Evolutionary conservation across 2,329 filamentous ascomycete genomes (phyloP).

Genomic region (Fusarium sp.): DNA sequence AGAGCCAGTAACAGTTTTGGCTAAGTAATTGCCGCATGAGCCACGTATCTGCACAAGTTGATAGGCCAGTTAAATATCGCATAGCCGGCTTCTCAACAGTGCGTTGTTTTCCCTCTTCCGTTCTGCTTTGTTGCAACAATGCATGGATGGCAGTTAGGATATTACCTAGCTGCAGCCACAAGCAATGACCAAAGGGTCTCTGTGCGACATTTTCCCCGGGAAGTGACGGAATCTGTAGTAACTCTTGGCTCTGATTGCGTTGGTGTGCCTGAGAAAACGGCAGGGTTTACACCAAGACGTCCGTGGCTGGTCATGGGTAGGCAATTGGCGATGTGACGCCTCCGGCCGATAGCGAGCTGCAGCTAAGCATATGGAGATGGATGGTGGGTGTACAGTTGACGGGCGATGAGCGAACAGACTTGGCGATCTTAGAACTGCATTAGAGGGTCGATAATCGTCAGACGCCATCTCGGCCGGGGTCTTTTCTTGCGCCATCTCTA

Average conservation of each 20-base stretch:
- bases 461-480: conserved; percentile 26
- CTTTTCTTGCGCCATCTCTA: conserved; percentile 21
- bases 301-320: conserved; percentile 17
- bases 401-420: conserved; percentile 35
- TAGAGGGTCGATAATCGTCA: conserved; percentile 28
- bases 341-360: conserved; percentile 43
- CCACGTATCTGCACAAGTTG: not conserved
- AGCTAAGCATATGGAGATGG: conserved; percentile 40
- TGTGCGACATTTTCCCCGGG: conserved; percentile 14
- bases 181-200: conserved; percentile 1
- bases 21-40: not conserved
- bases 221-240: conserved; percentile 17
- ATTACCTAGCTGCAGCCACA: conserved; percentile 16
- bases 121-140: conserved; percentile 21
- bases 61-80: not conserved
- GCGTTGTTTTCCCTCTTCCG: not conserved
- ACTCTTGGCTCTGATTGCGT: conserved; percentile 12
- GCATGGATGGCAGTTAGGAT: conserved; percentile 3
- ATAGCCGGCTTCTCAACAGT: not conserved
- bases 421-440: conserved; percentile 32
- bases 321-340: conserved; percentile 32
- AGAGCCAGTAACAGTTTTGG: not conserved
- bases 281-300: conserved; percentile 22
- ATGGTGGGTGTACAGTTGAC: conserved; percentile 11
- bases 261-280: conserved; percentile 30